Evolutionary conservation across 2,329 filamentous ascomycete species (phyloP), one percentile per base, ranked within the genome.

Genomic region (Sarocladium oryzae): DNA sequence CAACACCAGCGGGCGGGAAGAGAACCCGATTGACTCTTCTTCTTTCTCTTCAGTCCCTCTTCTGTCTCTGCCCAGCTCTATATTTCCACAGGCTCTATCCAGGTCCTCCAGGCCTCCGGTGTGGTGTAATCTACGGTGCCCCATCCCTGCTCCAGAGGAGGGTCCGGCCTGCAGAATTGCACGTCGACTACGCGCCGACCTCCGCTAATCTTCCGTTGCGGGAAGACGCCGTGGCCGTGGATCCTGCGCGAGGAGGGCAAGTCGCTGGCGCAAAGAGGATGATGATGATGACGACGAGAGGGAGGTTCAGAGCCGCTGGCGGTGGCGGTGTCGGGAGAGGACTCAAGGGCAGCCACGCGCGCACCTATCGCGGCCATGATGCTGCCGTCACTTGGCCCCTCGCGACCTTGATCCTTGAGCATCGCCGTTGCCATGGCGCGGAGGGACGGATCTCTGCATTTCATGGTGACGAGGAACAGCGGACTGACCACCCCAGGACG

Each of bases 321-420:
- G n/a, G n/a, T n/a, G n/a, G n/a, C n/a, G n/a, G n/a, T n/a, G n/a
- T n/a, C n/a, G n/a, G n/a, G 21, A 11, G 43, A 5, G 10, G 43
- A 48, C 50, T 52, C 50, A 28, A 52, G 20, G 23, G 30, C 26
- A 16, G 38, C 30, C 18, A 52, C 18, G 8, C 30, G 38, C 9
- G 38, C 38, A 26, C 50, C 28, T 4, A 52, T 52, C 13, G 38
- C 38, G 11, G 50, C 50, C 40, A 37, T n/a, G 15, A 45, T 52
- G 16, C 26, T n/a, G 11, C 50, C 50, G 36, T 52, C 50, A 37
- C 35, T 41, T 10, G 50, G 50, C 20, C 50, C 50, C 21, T 52
- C 50, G 18, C 50, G 50, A 18, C 41, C 5, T 28, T 52, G 50
- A 10, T 52, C 50, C 11, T 20, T 23, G 4, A 52, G 30, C 40